A percentile compares a stretch with the other conserved stretches of the same genome.
Conservation (phyloP, 768 basidiomycete species). For the Paxillus involutus region DNA sequence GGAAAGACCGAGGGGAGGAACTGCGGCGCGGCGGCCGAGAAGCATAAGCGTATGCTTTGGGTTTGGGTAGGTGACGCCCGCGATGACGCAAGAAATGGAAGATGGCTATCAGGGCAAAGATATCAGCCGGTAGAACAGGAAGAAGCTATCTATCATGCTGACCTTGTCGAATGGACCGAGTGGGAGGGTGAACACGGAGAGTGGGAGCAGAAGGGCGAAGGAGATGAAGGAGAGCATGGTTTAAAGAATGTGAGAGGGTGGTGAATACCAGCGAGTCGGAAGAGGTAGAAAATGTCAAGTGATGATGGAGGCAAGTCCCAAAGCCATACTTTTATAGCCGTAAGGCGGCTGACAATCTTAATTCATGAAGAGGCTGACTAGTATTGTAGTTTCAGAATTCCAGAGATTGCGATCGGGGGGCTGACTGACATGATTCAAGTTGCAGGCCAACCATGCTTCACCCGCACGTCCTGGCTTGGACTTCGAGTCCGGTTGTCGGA, state of each 20-base stretch:
- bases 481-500: too few species aligned
- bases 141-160: background rate
- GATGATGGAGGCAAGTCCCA: background rate
- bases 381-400: background rate
- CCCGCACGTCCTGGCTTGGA: too few species aligned
- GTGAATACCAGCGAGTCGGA: background rate
- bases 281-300: background rate
- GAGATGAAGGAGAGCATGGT: slow-evolving; percentile 21
- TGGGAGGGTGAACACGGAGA: slow-evolving; percentile 19
- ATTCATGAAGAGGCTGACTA: background rate
- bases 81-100: slow-evolving; percentile 24
- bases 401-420: background rate
- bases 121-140: background rate
- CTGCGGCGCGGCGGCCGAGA: slow-evolving; percentile 18
- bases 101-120: slow-evolving; percentile 1
- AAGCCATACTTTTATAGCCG: background rate
- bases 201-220: slow-evolving; percentile 19
- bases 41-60: slow-evolving; percentile 22
- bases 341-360: slow-evolving; percentile 6
- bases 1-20: slow-evolving; percentile 24
- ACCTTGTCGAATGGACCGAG: slow-evolving; percentile 14
- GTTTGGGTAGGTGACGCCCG: slow-evolving; percentile 24
- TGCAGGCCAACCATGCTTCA: too few species aligned
- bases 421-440: too few species aligned
- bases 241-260: slow-evolving; percentile 10